Evolutionary conservation across 2,329 filamentous ascomycete species (phyloP), one percentile per base, ranked within the genome.

Genomic region (Pestalotiopsis sp.): DNA sequence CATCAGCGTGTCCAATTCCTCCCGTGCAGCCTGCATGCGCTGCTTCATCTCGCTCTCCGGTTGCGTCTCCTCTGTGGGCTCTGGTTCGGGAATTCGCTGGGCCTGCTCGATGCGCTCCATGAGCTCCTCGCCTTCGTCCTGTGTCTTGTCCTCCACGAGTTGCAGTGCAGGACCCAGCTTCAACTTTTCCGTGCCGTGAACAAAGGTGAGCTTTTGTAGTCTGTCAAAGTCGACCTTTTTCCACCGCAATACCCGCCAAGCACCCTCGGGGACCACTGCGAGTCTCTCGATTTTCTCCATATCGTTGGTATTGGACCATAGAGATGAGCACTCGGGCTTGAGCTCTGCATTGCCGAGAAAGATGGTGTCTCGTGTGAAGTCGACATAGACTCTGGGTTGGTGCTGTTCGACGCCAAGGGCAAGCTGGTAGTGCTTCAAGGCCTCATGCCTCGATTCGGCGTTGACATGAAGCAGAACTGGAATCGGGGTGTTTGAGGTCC

Each of bases 401-500:
- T 65, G 59, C 7, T 63, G 64, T 20, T 72, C 74, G 14, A 74
- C 73, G 17, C 73, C 74, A 7, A 78, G 68, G 1, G 76, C 72
- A 10, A 78, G 69, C 5, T 69, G 69, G 67, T 78, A 78, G 57
- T 74, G 73, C 59, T 73, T 77, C 22, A 77, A 70, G 13, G 77
- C 75, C 67, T 78, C 77, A 39, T 77, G 67, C 17, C 77, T 75
- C 24, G 77, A 74, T 68, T 78, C 76, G 26, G 72, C 68, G 66
- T 74, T 77, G 66, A 77, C 76, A 57, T 78, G 77, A 67, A 78
- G 67, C 7, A 78, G 75, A 48, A 74, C 71, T 17, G 77, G 77
- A 14, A 77, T 73, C 59, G 73, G 72, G 61, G 76, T 72, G 14
- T 71, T 71, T 22, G 77, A 77, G 56, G 71, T 71, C 77, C 77